These are phyloP conservation scores for Didymella lethalis DNA, from an alignment of 2,329 filamentous ascomycete species.

Conservation along the genomic window DNA sequence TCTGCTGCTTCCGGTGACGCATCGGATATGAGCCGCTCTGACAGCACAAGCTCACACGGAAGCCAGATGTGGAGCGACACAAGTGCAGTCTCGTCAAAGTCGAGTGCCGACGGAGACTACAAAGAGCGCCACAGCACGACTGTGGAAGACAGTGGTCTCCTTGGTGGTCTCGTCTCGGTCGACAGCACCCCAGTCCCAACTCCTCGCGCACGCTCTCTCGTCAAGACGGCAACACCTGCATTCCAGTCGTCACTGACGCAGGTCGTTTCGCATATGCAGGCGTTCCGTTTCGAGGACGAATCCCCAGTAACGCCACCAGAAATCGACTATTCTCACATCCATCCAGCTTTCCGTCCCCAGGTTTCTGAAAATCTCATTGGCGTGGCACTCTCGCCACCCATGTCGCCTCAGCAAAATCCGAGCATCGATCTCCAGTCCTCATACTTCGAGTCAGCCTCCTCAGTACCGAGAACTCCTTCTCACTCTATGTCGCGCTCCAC, in stretches of 20 bases:
- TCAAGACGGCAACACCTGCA: not conserved
- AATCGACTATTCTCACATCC: conserved; percentile 5
- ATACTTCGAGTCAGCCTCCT: not conserved
- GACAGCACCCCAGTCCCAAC: conserved; percentile 18
- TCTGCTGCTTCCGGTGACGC: conserved; percentile 7
- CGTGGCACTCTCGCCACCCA: conserved; percentile 26
- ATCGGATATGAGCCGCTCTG: conserved; percentile 33
- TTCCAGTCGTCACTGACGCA: not conserved
- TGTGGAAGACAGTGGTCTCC: conserved; percentile 37
- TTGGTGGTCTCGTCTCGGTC: conserved; percentile 41
- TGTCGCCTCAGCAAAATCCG: conserved; percentile 15
- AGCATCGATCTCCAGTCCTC: conserved; percentile 2
- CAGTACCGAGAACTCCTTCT: not conserved
- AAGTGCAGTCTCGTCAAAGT: conserved; percentile 42
- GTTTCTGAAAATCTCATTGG: conserved; percentile 18
- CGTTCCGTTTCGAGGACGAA: conserved; percentile 14
- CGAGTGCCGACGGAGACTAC: conserved; percentile 32
- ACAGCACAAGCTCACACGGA: conserved; percentile 37
- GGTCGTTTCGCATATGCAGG: conserved; percentile 8
- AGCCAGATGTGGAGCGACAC: conserved; percentile 44
- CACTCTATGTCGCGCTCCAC: not conserved
- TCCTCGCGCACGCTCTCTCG: conserved; percentile 17
- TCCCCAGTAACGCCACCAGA: conserved; percentile 4
- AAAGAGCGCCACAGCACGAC: conserved; percentile 24
- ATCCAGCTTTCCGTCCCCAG: conserved; percentile 17